These are phyloP conservation scores for Fragilaria radians DNA, from an alignment of 108 stramenopile genomes.

Conservation along the genomic window DNA sequence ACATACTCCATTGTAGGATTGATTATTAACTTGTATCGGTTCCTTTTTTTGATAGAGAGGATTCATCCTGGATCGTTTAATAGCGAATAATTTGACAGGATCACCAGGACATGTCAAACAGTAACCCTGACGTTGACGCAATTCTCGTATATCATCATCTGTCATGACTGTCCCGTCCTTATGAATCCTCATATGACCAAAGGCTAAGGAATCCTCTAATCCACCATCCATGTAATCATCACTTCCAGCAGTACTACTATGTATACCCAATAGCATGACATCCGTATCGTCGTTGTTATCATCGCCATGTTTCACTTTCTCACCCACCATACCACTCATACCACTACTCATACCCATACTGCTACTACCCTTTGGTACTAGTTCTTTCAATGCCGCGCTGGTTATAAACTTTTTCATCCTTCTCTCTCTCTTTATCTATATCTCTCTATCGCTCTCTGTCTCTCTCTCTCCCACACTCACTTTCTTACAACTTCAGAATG, in stretches of 20 bases:
- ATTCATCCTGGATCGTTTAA: constrained; percentile 20
- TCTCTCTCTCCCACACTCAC: too few relatives aligned
- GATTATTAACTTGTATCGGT: constrained; percentile 9
- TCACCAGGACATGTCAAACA: constrained; percentile 18
- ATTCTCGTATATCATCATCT: constrained; percentile 7
- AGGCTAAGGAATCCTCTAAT: background rate
- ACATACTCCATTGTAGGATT: constrained; percentile 21
- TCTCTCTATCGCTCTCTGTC: too few relatives aligned
- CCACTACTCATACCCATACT: too few relatives aligned
- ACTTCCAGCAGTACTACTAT: background rate
- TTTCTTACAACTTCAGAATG: too few relatives aligned
- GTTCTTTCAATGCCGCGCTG: too few relatives aligned
- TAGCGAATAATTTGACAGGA: constrained; percentile 13
- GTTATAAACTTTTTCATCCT: too few relatives aligned
- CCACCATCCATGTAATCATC: background rate
- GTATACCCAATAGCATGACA: background rate
- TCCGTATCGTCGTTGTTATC: background rate
- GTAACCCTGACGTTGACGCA: constrained; percentile 19
- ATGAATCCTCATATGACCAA: background rate
- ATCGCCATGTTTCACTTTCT: too few relatives aligned
- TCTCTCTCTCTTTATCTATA: too few relatives aligned
- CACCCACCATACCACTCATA: too few relatives aligned
- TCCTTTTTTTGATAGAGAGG: constrained; percentile 22
- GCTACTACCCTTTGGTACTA: too few relatives aligned
- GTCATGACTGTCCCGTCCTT: constrained; percentile 14